Base-by-base conservation (phyloP, 805 yeast genomes). In the Yamadazyma ubonensis region DNA sequence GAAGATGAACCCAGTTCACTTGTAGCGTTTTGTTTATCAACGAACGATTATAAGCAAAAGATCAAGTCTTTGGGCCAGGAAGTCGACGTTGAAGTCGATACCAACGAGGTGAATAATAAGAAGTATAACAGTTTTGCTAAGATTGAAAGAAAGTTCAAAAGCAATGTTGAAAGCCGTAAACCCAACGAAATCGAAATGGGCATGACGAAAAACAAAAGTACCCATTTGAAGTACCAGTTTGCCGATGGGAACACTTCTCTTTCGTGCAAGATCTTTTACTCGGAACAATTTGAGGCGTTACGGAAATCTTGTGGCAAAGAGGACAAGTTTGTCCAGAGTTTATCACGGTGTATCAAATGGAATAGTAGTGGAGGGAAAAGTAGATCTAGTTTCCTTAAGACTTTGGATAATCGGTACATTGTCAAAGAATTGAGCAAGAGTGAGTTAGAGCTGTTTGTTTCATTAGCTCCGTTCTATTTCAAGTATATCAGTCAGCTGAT, bases 1-100 rank as follows among this genome's bases (percentile, higher is more conserved):
- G 99, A 93, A 53, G 96, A 88, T 58, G 99, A 93, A 57, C 99
- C 98, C 7, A 84, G 95, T 52, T 90, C 98, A 0, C 64, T 93
- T 44, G 86, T 95, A 47, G 95, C 98, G 0, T 90, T 93, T 53
- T 91, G 98, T 57, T 65, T 93, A 44, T 85, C 90, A 38, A 79
- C 96, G 0, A 74, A 79, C 3, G 98, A 93, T 59, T 91, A 93
- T 55, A 71, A 75, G 36, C 80, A 78, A 42, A 83, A 85, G 46
- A 72, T 86, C 46, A 59, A 64, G 6, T 63, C 62, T 9, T 44
- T 50, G 45, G 46, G 44, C 20, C 41, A 46, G 33, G 41, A 43
- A 19, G 8, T 33, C 22, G 44, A 44, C 16, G 41, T 27, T 12
- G 42, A 38, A 3, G 33, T 34, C 5, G 40, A 46, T 33, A 42